Conservation (phyloP, 331 rosid species). For the Pyrus hybrid region DNA sequence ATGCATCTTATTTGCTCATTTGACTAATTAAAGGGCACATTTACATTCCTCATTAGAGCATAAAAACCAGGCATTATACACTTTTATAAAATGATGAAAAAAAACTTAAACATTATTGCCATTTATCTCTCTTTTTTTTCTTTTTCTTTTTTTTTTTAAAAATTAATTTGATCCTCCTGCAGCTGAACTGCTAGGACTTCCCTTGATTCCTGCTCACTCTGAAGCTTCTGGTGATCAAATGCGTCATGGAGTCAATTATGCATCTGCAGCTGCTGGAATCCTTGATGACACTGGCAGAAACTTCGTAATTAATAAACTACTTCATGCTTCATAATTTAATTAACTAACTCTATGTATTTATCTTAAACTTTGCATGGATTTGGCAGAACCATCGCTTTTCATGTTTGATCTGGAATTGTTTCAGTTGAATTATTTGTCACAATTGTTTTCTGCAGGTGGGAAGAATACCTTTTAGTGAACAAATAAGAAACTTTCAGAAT, state of each 20-base stretch:
- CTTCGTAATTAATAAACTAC: conserved; percentile 37
- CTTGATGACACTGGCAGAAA: conserved; percentile 82
- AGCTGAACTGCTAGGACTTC: conserved; percentile 84
- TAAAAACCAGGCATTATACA: not conserved
- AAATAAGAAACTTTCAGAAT: conserved; percentile 63
- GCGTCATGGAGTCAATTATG: conserved; percentile 73
- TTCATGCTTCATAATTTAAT: not conserved
- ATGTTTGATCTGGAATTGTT: not conserved
- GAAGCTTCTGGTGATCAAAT: conserved; percentile 42
- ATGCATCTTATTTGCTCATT: no score
- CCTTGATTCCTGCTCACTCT: conserved; percentile 65
- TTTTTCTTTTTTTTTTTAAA: no score
- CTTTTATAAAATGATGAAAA: not conserved
- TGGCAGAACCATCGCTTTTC: not conserved
- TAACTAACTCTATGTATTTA: not conserved
- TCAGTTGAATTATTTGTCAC: not conserved
- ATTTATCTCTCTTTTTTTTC: no score
- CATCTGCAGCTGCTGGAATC: conserved; percentile 96
- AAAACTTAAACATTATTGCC: not conserved
- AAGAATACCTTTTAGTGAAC: conserved; percentile 72
- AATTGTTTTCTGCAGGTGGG: conserved; percentile 37
- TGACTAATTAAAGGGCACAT: no score
- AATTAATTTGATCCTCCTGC: conserved; percentile 5
- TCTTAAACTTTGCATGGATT: not conserved
- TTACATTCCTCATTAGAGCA: not conserved